These are phyloP conservation scores for Alternaria gansuensis DNA, from an alignment of 2,329 filamentous ascomycete species.

Conservation along the genomic window DNA sequence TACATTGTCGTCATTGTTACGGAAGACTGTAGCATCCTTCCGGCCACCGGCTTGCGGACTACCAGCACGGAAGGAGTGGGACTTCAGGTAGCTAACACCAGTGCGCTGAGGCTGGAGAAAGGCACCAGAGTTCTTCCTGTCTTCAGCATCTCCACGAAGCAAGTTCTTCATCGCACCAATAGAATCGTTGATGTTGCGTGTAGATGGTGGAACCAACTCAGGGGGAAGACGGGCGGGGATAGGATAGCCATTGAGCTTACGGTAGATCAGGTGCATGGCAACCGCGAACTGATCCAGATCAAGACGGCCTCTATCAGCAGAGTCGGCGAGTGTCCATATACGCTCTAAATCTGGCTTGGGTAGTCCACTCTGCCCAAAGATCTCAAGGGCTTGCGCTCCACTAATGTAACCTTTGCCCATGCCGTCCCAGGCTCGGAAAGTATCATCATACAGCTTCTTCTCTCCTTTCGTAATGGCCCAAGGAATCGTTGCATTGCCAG, in stretches of 20 bases:
- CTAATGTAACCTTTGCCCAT: conserved; percentile 91
- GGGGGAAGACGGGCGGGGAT: conserved; percentile 86
- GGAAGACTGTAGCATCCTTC: conserved; percentile 96
- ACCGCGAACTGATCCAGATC: conserved; percentile 98
- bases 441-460: conserved; percentile 93
- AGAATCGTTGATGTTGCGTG: conserved; percentile 89
- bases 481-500: conserved; percentile 93
- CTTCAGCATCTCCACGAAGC: conserved; percentile 87
- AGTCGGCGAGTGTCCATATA: conserved; percentile 94
- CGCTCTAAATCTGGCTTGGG: conserved; percentile 89
- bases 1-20: conserved; percentile 92
- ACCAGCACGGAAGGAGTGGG: conserved; percentile 82
- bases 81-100: conserved; percentile 97
- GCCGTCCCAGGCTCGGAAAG: conserved; percentile 97
- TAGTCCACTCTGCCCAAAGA: conserved; percentile 94
- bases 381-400: conserved; percentile 92
- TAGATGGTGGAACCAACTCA: conserved; percentile 93
- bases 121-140: conserved; percentile 86
- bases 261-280: conserved; percentile 98
- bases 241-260: conserved; percentile 94
- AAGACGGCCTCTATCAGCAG: conserved; percentile 90
- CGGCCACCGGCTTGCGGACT: conserved; percentile 68
- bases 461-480: conserved; percentile 99
- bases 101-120: conserved; percentile 93
- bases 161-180: conserved; percentile 92